Percentiles rank a stretch among this genome's conserved stretches.
Conservation (phyloP, 805 yeast genomes). For the Monosporozyma unispora region DNA sequence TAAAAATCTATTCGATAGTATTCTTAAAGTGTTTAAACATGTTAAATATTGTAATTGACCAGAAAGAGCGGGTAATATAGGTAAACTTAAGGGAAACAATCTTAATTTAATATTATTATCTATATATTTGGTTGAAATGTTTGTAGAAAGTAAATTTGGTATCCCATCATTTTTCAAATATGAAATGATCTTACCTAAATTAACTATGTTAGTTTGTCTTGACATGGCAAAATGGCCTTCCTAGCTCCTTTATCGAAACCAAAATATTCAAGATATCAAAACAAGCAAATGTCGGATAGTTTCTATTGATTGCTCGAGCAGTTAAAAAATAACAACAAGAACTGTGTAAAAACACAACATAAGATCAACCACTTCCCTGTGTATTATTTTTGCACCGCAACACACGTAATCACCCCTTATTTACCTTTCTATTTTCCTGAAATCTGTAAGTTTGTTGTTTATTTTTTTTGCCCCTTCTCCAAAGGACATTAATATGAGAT, state of each 20-base stretch:
- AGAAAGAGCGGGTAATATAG: constrained; percentile 45
- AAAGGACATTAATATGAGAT: no score
- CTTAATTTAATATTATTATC: constrained; percentile 43
- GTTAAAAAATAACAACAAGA: no score
- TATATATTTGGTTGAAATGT: constrained; percentile 38
- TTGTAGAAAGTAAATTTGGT: constrained; percentile 41
- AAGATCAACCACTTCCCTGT: no score
- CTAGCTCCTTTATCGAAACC: neutral
- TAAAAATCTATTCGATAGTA: constrained; percentile 47
- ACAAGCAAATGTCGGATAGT: no score
- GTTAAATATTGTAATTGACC: constrained; percentile 51
- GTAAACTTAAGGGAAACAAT: constrained; percentile 44
- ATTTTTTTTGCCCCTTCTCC: no score
- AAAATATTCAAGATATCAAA: no score
- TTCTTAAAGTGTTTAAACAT: constrained; percentile 46
- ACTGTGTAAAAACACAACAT: no score
- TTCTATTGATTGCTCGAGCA: neutral
- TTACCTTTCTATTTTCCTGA: no score
- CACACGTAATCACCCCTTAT: no score
- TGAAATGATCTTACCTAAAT: constrained; percentile 10
- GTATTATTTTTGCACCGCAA: no score
- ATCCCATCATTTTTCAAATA: constrained; percentile 37
- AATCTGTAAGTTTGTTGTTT: no score
- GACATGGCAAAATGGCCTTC: neutral
- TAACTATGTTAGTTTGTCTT: neutral